A percentile compares a stretch with the other conserved stretches of the same genome.
Evolutionary conservation across 2,329 filamentous ascomycete species (phyloP).

Genomic region (Aquanectria penicillioides): DNA sequence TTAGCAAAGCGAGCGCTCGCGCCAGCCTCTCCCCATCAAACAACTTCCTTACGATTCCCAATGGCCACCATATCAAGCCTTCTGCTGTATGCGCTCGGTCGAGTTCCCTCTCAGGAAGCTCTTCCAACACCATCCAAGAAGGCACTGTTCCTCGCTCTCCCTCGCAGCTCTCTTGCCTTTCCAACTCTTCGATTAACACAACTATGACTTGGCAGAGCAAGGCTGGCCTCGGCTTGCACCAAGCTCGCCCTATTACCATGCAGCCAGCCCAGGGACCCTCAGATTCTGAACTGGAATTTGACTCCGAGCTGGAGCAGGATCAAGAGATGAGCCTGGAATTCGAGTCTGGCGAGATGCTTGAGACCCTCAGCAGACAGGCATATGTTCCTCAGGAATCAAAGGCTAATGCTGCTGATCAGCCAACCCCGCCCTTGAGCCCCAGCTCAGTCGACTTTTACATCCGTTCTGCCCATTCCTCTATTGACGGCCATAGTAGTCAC

Average conservation of each 20-base stretch:
- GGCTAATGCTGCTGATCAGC: slow-evolving; percentile 49
- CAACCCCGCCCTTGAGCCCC: slow-evolving; percentile 63
- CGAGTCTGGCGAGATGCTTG: slow-evolving; percentile 22
- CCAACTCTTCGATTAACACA: slow-evolving; percentile 49
- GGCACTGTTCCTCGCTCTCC: slow-evolving; percentile 32
- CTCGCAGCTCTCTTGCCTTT: slow-evolving; percentile 47
- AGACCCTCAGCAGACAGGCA: slow-evolving; percentile 26
- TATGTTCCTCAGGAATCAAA: slow-evolving; percentile 37
- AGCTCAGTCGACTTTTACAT: slow-evolving; percentile 61
- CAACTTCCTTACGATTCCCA: slow-evolving; percentile 56
- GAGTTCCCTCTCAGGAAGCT: slow-evolving; percentile 38
- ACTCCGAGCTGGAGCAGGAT: slow-evolving; percentile 31
- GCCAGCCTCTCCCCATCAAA: slow-evolving; percentile 53
- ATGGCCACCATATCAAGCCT: slow-evolving; percentile 24
- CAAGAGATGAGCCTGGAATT: slow-evolving; percentile 25
- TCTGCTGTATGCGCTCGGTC: slow-evolving; percentile 32
- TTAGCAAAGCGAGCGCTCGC: slow-evolving; percentile 50
- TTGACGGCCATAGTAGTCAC: slow-evolving; percentile 44
- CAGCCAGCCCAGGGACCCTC: slow-evolving; percentile 43
- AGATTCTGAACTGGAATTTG: slow-evolving; percentile 32
- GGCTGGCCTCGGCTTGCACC: slow-evolving; percentile 47
- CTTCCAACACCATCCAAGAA: slow-evolving; percentile 38
- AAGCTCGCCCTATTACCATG: slow-evolving; percentile 53
- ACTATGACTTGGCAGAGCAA: slow-evolving; percentile 46
- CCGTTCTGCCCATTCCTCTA: slow-evolving; percentile 50